Conservation (phyloP, 108 stramenopile species). For the Pelagomonas calceolata region DNA sequence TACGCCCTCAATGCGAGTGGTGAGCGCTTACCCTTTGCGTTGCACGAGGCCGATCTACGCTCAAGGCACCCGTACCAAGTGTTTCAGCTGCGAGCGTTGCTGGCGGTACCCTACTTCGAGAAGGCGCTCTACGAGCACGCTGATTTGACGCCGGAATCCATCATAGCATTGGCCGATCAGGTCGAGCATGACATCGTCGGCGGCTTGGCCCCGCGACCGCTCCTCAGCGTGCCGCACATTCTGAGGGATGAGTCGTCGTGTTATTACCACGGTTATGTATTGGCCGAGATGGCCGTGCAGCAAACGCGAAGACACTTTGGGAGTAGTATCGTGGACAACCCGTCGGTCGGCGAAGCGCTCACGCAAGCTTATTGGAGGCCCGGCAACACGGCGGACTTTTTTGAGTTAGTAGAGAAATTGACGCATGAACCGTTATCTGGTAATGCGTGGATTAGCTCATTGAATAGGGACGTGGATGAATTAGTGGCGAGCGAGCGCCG, state of each 20-base stretch:
- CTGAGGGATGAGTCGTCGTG: constrained; percentile 55
- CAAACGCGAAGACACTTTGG: constrained; percentile 53
- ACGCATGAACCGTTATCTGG: constrained; percentile 53
- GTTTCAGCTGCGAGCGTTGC: constrained; percentile 45
- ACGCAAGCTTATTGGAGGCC: constrained; percentile 46
- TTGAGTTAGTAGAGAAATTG: constrained; percentile 48
- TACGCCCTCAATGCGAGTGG: constrained; percentile 44
- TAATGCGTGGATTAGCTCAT: constrained; percentile 47
- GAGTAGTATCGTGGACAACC: constrained; percentile 63
- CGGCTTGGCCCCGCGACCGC: constrained; percentile 46
- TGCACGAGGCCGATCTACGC: constrained; percentile 50
- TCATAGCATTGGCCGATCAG: constrained; percentile 46
- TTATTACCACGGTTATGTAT: constrained; percentile 51
- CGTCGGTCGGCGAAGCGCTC: constrained; percentile 49
- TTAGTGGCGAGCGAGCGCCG: constrained; percentile 40
- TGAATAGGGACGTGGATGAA: constrained; percentile 51
- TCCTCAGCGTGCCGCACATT: constrained; percentile 53
- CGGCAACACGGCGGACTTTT: constrained; percentile 54
- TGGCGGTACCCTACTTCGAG: constrained; percentile 58
- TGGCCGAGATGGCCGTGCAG: constrained; percentile 65
- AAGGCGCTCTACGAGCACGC: constrained; percentile 58
- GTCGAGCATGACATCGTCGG: constrained; percentile 54
- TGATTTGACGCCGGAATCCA: constrained; percentile 43
- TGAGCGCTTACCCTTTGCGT: constrained; percentile 46
- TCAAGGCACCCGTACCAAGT: constrained; percentile 55